Evolutionary conservation across 257 asterid species (phyloP), one percentile per base, ranked within the genome.

Genomic region (Petunia axillaris): DNA sequence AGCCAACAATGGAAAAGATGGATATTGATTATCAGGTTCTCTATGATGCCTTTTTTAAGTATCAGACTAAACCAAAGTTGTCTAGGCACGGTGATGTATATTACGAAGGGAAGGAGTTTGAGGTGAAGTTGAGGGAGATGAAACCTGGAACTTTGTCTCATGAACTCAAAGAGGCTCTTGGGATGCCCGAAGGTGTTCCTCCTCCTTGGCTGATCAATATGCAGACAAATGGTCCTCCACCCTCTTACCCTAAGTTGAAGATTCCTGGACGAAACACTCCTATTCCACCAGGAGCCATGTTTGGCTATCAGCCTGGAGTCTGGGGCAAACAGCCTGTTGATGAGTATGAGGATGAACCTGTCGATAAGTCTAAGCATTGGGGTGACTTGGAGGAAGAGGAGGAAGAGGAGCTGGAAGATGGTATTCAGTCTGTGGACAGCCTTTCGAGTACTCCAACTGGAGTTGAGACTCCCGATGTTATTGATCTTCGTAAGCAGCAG

Each of bases 171-270:
- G 25, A 25, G 25, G 94, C 97, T 63, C 98, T 94, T 79, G 97
- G 98, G 80, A 94, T 94, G 98, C 94, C 98, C 35, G 96, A 94
- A 77, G 96, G 97, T 10, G 93, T 98, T 81, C 98, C 98, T 77
- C 98, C 98, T 82, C 98, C 98, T 74, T 94, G 98, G 98, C 97
- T 94, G 50, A 87, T 94, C 82, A 93, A 94, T 81, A 94, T 94
- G 98, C 98, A 94, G 98, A 98, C 91, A 48, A 38, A 94, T 87
- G 98, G 98, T n/a, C 98, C 98, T 62, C 98, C 98, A 82, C 98
- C 98, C 52, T 94, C 98, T 58, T 94, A 93, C 85, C 98, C 98
- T 46, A 94, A 91, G 80, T 85, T 94, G 41, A 94, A 93, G 84
- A 91, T 94, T 81, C 98, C 98, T 0, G 98, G 98, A 14, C 89